Base-by-base conservation (phyloP, 106 monocot genomes). In the Dioscorea dumetorum region DNA sequence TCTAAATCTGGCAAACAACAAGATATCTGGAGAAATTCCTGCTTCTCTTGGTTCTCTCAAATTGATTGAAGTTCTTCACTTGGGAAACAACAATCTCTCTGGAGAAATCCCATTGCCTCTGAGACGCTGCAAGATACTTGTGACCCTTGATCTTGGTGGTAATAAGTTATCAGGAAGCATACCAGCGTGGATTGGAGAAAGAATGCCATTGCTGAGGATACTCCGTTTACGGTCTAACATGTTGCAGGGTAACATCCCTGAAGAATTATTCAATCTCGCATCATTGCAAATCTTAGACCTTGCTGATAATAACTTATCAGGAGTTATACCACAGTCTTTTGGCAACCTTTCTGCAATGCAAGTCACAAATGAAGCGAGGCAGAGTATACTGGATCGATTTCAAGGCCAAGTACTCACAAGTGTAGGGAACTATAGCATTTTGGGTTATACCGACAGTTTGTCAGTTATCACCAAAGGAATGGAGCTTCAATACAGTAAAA, bases 31-130 rank as follows among this genome's bases (percentile, higher is more conserved):
- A 5, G 4, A 22, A 57, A 41, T 73, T 18, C 54, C 66, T 33
- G 41, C 2, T n/a, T 67, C 34, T 1, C 6, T 67, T 58, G 59
- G 67, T 15, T 71, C 41, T 7, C 22, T 77, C 1, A 61, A 13
- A 1, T 34, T 9, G 1, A 77, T 82, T 11, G 13, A 31, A 8
- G 61, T 57, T 5, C 48, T 82, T 51, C 63, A 70, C 19, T 58
- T 82, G 21, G 41, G 50, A 0, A 50, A 53, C 5, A 82, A 82
- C 19, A 51, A 18, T 18, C 58, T 82, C 13, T 11, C 50, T 50
- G 77, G 82, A 17, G 50, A 65, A 12, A n/a, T 82, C 0, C 82
- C 72, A 34, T 20, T 58, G 0, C 49, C 62, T 18, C 57, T 82
- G 59, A 56, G 59, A 34, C 6, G 63, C 12, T 77, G 77, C 19